phyloP scores from a whole-genome alignment of 2,329 filamentous ascomycete genomes.

The Microascus cirrosus region DNA sequence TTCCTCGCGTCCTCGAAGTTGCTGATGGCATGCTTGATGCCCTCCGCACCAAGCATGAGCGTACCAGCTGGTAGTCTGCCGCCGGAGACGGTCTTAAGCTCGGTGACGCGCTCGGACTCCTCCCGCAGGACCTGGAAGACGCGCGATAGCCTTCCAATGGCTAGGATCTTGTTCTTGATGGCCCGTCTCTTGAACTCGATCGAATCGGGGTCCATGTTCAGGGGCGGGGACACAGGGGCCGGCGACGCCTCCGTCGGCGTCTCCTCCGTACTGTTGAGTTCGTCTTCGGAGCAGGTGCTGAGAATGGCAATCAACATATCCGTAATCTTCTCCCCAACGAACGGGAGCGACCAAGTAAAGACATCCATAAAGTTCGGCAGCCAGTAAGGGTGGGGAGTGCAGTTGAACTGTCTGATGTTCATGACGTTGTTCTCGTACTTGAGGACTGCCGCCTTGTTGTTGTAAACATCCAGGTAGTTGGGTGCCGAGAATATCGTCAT shows the following conservation, averaged over 20 bases:
- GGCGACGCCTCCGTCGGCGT: conserved; percentile 59
- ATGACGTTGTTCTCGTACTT: conserved; percentile 99
- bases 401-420: conserved; percentile 99
- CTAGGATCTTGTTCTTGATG: conserved; percentile 99
- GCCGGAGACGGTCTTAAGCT: conserved; percentile 92
- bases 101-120: conserved; percentile 91
- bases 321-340: conserved; percentile 97
- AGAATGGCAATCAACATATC: conserved; percentile 99
- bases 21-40: conserved; percentile 96
- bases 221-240: conserved; percentile 51
- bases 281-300: conserved; percentile 98
- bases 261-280: conserved; percentile 74
- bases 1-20: conserved; percentile 95
- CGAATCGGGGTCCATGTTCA: conserved; percentile 61
- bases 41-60: conserved; percentile 94
- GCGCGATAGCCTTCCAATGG: conserved; percentile 89
- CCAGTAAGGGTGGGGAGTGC: conserved; percentile 98
- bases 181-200: conserved; percentile 90
- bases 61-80: conserved; percentile 89
- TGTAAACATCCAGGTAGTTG: conserved; percentile 98
- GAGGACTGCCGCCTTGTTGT: conserved; percentile 97
- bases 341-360: conserved; percentile 98
- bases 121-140: conserved; percentile 98
- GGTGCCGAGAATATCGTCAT: conserved; percentile 99
- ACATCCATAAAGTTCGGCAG: conserved; percentile 99